These are phyloP conservation scores for Ophiocordyceps sinensis DNA, from an alignment of 2,329 filamentous ascomycete genomes.

Conservation along the genomic window DNA sequence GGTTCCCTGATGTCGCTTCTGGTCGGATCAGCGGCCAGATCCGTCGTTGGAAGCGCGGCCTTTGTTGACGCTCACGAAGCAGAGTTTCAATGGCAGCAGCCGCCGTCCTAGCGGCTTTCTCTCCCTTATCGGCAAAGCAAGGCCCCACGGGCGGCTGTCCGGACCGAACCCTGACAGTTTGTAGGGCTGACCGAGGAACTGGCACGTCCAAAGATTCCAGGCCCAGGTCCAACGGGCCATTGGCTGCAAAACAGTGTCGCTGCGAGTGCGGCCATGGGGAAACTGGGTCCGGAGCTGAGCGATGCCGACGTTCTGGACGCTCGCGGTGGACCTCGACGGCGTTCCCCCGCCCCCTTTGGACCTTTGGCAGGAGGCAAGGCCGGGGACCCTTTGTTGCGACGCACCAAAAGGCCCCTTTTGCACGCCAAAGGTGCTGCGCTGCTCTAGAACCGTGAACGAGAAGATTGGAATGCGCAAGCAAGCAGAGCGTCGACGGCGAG, in stretches of 20 bases:
- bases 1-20: too few species aligned
- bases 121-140: background rate
- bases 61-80: background rate
- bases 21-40: background rate
- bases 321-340: background rate
- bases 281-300: background rate
- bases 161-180: background rate
- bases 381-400: too few species aligned
- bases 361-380: too few species aligned
- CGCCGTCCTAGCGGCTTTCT: background rate
- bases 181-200: conserved; percentile 1
- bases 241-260: background rate
- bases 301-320: background rate
- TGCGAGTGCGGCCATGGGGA: background rate
- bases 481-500: too few species aligned
- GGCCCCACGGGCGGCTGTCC: background rate
- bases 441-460: too few species aligned
- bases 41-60: background rate
- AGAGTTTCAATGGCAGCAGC: background rate
- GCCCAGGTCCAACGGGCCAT: background rate
- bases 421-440: too few species aligned
- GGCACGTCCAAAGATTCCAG: background rate
- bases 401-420: too few species aligned
- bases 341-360: too few species aligned
- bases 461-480: too few species aligned